Evolutionary conservation across 1,139 yeast genomes (phyloP).

Genomic region (Geotrichum histeridarum): DNA sequence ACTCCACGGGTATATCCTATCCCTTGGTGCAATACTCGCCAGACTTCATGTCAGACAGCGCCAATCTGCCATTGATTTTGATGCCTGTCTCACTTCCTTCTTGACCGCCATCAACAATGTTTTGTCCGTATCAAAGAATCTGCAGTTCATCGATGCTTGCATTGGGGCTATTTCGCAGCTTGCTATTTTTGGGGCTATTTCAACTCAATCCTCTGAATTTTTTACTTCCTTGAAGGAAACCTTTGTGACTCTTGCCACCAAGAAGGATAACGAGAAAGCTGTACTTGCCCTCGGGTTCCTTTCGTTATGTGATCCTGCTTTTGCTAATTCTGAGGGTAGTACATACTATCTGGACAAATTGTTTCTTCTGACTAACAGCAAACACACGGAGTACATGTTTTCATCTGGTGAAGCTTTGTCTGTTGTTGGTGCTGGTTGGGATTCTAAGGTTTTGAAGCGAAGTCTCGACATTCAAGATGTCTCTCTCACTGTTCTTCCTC

Average conservation of each 20-base stretch:
- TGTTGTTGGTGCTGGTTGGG: constrained; percentile 71
- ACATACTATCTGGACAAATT: constrained; percentile 43
- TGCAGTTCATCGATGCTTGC: constrained; percentile 34
- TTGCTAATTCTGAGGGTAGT: constrained; percentile 27
- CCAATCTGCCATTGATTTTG: constrained; percentile 19
- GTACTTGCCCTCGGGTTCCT: constrained; percentile 53
- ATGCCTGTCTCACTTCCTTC: background rate
- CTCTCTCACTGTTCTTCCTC: constrained; percentile 12
- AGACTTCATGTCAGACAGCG: constrained; percentile 46
- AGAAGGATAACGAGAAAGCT: constrained; percentile 58
- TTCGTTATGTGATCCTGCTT: constrained; percentile 41
- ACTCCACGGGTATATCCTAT: constrained; percentile 36
- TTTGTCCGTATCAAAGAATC: constrained; percentile 12
- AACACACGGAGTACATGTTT: constrained; percentile 69
- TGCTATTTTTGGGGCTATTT: constrained; percentile 51
- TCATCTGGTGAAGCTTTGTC: constrained; percentile 82
- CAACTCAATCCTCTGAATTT: constrained; percentile 38
- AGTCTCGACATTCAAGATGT: constrained; percentile 46
- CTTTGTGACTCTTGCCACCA: constrained; percentile 41
- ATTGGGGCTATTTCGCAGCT: constrained; percentile 52
- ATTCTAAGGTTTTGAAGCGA: constrained; percentile 51
- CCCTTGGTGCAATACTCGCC: constrained; percentile 49
- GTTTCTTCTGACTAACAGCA: constrained; percentile 58
- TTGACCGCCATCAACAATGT: constrained; percentile 2
- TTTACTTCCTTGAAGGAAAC: constrained; percentile 30